These are phyloP conservation scores for Phlyctochytrium planicorne DNA, from an alignment of 192 early-diverging fungal species.

Conservation along the genomic window DNA sequence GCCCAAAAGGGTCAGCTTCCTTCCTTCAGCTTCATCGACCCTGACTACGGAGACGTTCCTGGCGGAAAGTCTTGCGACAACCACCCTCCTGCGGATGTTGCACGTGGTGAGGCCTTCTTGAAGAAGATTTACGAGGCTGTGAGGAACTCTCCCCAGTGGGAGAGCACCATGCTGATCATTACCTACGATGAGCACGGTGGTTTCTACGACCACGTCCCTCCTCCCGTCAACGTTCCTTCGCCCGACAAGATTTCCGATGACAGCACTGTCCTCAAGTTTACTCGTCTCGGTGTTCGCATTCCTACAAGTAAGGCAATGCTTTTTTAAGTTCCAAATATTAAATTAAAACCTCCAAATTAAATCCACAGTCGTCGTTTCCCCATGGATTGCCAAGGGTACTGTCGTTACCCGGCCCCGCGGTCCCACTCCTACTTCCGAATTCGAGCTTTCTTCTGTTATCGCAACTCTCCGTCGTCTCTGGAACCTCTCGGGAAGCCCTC, in stretches of 20 bases:
- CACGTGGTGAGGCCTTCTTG: conserved; percentile 11
- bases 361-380: conserved; percentile 46
- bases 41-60: conserved; percentile 17
- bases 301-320: too few species aligned
- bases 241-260: conserved; percentile 14
- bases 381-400: conserved; percentile 40
- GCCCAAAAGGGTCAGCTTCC: conserved; percentile 26
- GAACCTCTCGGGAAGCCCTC: conserved; percentile 1
- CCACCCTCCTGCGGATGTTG: conserved; percentile 10
- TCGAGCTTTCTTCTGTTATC: conserved; percentile 49
- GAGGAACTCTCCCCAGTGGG: background rate
- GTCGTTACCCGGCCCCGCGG: conserved; percentile 6
- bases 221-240: background rate
- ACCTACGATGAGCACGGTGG: conserved; percentile 29
- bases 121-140: conserved; percentile 10
- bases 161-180: conserved; percentile 5
- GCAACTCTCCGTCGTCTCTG: conserved; percentile 42
- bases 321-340: too few species aligned
- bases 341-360: too few species aligned
- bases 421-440: conserved; percentile 18
- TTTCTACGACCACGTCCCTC: conserved; percentile 21
- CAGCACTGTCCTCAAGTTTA: conserved; percentile 15
- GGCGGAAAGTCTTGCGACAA: conserved; percentile 13
- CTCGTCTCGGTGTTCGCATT: conserved; percentile 49
- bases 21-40: conserved; percentile 33